Base-by-base conservation (phyloP, 768 basidiomycete genomes). In the Leccinum rimulosum region DNA sequence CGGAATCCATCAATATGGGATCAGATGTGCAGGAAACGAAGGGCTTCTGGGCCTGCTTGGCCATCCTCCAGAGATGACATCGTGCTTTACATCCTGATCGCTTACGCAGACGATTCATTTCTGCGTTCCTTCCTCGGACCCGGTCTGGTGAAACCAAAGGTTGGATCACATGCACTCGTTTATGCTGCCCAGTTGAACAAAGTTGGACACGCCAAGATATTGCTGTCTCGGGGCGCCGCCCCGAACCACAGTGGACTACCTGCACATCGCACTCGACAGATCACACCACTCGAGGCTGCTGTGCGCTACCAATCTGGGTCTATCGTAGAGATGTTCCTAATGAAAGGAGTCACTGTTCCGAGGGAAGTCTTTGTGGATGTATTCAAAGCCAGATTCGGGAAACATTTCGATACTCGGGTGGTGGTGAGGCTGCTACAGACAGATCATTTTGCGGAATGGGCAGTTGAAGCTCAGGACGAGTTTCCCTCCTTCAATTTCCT, bases 1-100 rank as follows among this genome's bases (percentile, higher is more conserved):
- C 40, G 25, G 3, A 7, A 60, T 31, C 40, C 55, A 14, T 27
- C 4, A 6, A 55, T 22, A 11, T 65, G 64, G 62, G 33, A 61
- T 8, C 31, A 9, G 4, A 8, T 64, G 22, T 28, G 38, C 22
- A 7, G 9, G 14, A n/a, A 51, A 33, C 3, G 2, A 15, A 33
- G 1, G 9, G 6, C 50, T 5, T 19, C 30, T 17, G 33, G 33
- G 9, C 31, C 33, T 14, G 6, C 22, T 35, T 52, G 51, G 51
- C 51, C 51, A 31, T 35, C 33, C 22, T 36, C 33, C n/a, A 15
- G 17, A 36, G 40, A 61, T 4, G 61, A 61, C 28, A 30, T 57
- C 6, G 22, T 28, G 9, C 8, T 61, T 15, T 58, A 48, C 17
- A 56, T 56, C 14, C 14, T 58, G 2, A 8, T 58, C 6, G 25